Base-by-base conservation (phyloP, 805 yeast genomes). In the Zygoascus flipseniorum region DNA sequence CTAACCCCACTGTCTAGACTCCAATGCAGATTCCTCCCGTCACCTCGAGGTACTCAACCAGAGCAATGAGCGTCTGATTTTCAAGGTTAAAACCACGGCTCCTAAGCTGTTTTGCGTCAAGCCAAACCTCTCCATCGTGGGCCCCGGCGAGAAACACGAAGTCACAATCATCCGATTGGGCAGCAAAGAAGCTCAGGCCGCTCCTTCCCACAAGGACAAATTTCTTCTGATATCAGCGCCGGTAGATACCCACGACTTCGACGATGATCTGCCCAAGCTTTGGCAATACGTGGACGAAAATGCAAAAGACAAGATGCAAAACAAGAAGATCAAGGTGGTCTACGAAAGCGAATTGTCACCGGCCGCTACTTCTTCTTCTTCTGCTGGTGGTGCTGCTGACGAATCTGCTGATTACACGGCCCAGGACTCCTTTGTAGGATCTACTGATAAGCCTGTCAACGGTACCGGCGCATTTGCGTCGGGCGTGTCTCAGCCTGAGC, bases 1-100 rank as follows among this genome's bases (percentile, higher is more conserved):
- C 42, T 37, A 37, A 37, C 42, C 8, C 18, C 26, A 4, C 44
- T 18, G 13, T 10, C n/a, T n/a, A 42, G 44, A 10, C 20, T 18
- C 44, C 26, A 16, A 42, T 42, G 16, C 26, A 5, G 44, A 42
- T 19, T 16, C 26, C 8, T 42, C 44, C 8, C 18, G 44, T 10
- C 44, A 42, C 16, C 20, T 42, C 44, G 13, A 14, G 13, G 28
- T 47, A 6, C 13, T n/a, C 28, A 47, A 47, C 31, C 83, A 82
- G 62, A 73, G 84, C 43, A 69, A 79, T 14, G 75, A 75, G 52
- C 72, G 81, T 32, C 76, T 83, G 46, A 97, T 96, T 31, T 93
- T 89, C 77, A 93, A 93, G 74, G 97, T 93, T 66, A 93, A 92
- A 74, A 92, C 99, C 47, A 93, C 99, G 6, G 97, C 98, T 9